Conservation (phyloP, 345 rosid genomes). For the Bretschneidera sinensis region DNA sequence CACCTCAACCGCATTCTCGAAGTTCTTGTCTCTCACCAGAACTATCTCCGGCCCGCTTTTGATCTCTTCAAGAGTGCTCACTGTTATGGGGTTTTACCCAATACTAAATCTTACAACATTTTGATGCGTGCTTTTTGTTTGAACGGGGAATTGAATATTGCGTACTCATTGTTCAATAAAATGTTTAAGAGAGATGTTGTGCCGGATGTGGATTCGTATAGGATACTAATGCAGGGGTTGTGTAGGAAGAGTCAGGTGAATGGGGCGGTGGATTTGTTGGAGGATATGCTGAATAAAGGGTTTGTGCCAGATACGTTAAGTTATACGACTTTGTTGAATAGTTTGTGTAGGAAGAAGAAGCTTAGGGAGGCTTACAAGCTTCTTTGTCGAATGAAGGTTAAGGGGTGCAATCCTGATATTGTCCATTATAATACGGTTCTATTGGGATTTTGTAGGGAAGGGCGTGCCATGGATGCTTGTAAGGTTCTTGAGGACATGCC, state of each 20-base stretch:
- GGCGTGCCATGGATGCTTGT: conserved; percentile 67
- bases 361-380: conserved; percentile 85
- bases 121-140: conserved; percentile 67
- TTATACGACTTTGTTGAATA: conserved; percentile 76
- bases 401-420: conserved; percentile 85
- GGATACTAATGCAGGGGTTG: conserved; percentile 73
- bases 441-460: conserved; percentile 71
- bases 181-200: conserved; percentile 69
- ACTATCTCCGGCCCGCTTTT: conserved; percentile 50
- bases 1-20: conserved; percentile 75
- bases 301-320: conserved; percentile 74
- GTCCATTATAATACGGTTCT: conserved; percentile 78
- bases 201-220: conserved; percentile 71
- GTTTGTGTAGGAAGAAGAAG: conserved; percentile 85
- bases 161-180: conserved; percentile 80
- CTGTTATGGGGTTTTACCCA: conserved; percentile 48
- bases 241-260: conserved; percentile 83
- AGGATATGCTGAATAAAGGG: conserved; percentile 91
- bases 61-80: conserved; percentile 63
- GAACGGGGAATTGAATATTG: conserved; percentile 64
- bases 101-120: conserved; percentile 71
- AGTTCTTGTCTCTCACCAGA: conserved; percentile 49
- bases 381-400: conserved; percentile 86
- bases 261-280: conserved; percentile 67
- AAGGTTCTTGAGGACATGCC: conserved; percentile 83